Percentiles rank a stretch among this genome's conserved stretches.
These are phyloP conservation scores for Galerina sulciceps DNA, from an alignment of 768 basidiomycete species.

Conservation along the genomic window DNA sequence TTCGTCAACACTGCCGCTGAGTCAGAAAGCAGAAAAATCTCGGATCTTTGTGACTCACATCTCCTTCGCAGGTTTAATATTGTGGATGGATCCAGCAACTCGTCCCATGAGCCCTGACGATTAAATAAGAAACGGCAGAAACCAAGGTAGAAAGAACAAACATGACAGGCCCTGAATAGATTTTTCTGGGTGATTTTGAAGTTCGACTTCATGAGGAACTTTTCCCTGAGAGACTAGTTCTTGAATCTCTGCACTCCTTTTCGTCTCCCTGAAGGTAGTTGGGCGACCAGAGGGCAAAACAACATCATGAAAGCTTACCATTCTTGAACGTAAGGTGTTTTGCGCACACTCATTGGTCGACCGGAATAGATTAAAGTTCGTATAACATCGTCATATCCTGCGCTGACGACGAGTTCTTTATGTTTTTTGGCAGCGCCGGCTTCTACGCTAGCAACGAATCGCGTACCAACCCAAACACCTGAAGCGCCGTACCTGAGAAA, in stretches of 20 bases:
- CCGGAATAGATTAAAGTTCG: conserved; percentile 79
- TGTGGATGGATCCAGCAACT: conserved; percentile 74
- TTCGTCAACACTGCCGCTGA: conserved; percentile 69
- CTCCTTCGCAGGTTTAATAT: conserved; percentile 83
- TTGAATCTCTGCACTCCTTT: conserved; percentile 60
- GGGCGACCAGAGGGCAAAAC: neutral
- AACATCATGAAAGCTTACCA: conserved; percentile 49
- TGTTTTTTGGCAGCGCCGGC: conserved; percentile 78
- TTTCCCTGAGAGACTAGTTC: conserved; percentile 63
- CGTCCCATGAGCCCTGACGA: conserved; percentile 76
- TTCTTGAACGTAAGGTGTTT: conserved; percentile 76
- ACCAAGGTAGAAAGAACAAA: conserved; percentile 33
- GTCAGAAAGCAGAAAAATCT: conserved; percentile 6
- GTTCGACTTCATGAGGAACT: conserved; percentile 77
- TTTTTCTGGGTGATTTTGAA: conserved; percentile 70
- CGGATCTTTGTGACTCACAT: conserved; percentile 57
- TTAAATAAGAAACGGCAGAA: neutral
- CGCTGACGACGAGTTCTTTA: conserved; percentile 67
- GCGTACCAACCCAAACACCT: conserved; percentile 88
- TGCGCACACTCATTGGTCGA: conserved; percentile 81
- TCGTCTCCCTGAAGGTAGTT: conserved; percentile 55
- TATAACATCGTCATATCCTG: conserved; percentile 76
- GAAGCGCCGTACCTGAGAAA: conserved; percentile 72
- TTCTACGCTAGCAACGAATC: conserved; percentile 83
- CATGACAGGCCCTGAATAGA: conserved; percentile 63